Evolutionary conservation across 164 flowering plant genomes (phyloP), one percentile per base, ranked within the genome.

Genomic region (Akebia trifoliata): DNA sequence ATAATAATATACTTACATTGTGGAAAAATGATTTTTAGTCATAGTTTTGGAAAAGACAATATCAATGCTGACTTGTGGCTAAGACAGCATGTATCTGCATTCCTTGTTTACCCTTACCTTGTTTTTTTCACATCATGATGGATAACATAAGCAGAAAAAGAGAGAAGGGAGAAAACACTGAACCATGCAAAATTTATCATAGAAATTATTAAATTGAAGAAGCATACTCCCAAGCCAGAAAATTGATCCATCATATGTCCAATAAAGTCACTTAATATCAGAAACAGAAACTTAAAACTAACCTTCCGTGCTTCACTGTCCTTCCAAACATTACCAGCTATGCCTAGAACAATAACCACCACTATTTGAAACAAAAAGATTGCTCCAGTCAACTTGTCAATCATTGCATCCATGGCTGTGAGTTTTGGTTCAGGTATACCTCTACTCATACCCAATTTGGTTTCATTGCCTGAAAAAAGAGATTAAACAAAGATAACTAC

Each of bases 251-350:
- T 50, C 38, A n/a, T n/a, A n/a, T 50, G 14, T 50, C 37, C 10
- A 11, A 37, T 14, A 11, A 39, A 26, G 8, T 28, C 21, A 29
- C 17, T 30, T n/a, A 14, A 20, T 29, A 31, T 30, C 40, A 45
- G 28, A 36, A 31, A 48, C 11, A 47, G 26, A 38, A 59, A 50
- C 24, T 35, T 53, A 48, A 8, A 54, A 53, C 74, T 56, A 59
- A 93, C 99, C 95, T 90, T 90, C 60, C 74, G 82, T 56, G 96
- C 96, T 79, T 93, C 97, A 63, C 90, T 85, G 62, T 90, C 95
- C 78, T 87, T 93, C 99, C 99, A 93, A 20, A 93, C 84, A 77
- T 93, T 87, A 53, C 97, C 99, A 63, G 99, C 90, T 66, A 80
- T 72, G 44, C 96, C 97, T 9, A 93, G 79, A 72, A 93, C 99